Percentiles rank a stretch among this genome's conserved stretches.
phyloP scores from a whole-genome alignment of 1,284 basidiomycete genomes.

The Irpex sp. region DNA sequence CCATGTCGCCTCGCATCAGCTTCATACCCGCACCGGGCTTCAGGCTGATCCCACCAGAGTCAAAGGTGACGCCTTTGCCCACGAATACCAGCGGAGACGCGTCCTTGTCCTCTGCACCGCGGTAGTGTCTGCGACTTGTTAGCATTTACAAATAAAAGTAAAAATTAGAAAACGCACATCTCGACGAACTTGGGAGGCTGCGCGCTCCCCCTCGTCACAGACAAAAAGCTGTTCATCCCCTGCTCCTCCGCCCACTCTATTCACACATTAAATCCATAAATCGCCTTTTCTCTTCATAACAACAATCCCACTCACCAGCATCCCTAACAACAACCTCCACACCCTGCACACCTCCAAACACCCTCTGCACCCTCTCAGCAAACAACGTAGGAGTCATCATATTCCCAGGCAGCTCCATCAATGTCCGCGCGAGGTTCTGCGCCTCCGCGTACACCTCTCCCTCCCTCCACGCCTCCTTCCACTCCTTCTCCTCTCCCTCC shows the following conservation, averaged over 20 bases:
- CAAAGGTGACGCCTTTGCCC: conserved; percentile 88
- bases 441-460: conserved; percentile 71
- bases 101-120: conserved; percentile 54
- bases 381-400: conserved; percentile 81
- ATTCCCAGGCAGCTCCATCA: conserved; percentile 84
- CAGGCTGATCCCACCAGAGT: conserved; percentile 85
- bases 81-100: conserved; percentile 72
- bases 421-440: conserved; percentile 83
- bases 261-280: too few species aligned
- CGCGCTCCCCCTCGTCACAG: conserved; percentile 77
- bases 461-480: conserved; percentile 54
- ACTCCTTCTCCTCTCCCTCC: conserved; percentile 13
- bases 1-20: conserved; percentile 82
- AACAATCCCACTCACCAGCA: conserved; percentile 44
- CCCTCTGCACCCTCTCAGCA: conserved; percentile 62
- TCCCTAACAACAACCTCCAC: conserved; percentile 72
- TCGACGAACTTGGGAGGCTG: conserved; percentile 87
- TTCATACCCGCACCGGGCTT: conserved; percentile 78
- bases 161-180: conserved; percentile 46
- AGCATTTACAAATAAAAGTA: background rate
- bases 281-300: background rate
- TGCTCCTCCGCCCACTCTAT: conserved; percentile 75
- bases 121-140: conserved; percentile 76
- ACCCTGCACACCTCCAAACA: conserved; percentile 64
- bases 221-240: conserved; percentile 86